A percentile compares a stretch with the other conserved stretches of the same genome.
Evolutionary conservation across 2,329 filamentous ascomycete species (phyloP).

Genomic region (Penicillium sp.): DNA sequence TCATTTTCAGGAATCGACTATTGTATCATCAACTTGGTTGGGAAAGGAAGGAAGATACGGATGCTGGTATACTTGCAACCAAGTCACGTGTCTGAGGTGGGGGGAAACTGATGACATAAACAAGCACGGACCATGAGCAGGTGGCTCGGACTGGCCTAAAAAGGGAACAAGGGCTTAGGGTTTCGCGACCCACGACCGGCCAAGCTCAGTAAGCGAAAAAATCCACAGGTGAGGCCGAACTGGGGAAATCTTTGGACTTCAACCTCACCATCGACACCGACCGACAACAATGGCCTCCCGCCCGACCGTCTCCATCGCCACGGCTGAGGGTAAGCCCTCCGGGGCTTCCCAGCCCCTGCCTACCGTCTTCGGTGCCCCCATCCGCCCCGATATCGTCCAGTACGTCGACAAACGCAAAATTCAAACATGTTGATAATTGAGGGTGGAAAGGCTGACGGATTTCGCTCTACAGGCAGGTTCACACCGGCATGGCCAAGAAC

Average conservation of each 20-base stretch:
- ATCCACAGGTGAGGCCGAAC: conserved; percentile 41
- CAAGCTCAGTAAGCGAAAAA: conserved; percentile 49
- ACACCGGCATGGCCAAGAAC: conserved; percentile 99
- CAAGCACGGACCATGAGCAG: not conserved
- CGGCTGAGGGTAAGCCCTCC: conserved; percentile 91
- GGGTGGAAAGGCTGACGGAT: conserved; percentile 40
- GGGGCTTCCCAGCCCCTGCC: conserved; percentile 89
- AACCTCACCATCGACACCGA: conserved; percentile 46
- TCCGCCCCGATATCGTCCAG: conserved; percentile 99
- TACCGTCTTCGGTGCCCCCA: conserved; percentile 94
- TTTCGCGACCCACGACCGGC: conserved; percentile 34
- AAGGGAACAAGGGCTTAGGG: conserved; percentile 42
- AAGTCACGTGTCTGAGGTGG: conserved; percentile 1
- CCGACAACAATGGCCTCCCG: conserved; percentile 80
- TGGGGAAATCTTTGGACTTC: conserved; percentile 41
- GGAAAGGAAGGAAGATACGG: not conserved
- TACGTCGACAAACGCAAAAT: conserved; percentile 50
- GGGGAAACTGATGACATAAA: conserved; percentile 8
- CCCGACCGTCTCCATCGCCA: conserved; percentile 96
- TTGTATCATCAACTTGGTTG: not conserved
- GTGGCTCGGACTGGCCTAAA: conserved; percentile 13
- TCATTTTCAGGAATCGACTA: too few species aligned
- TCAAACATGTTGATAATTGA: conserved; percentile 17
- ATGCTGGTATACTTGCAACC: not conserved
- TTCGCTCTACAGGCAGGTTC: conserved; percentile 63